Evolutionary conservation across 2,329 filamentous ascomycete genomes (phyloP).

Genomic region (Fusarium pseudocircinatum): DNA sequence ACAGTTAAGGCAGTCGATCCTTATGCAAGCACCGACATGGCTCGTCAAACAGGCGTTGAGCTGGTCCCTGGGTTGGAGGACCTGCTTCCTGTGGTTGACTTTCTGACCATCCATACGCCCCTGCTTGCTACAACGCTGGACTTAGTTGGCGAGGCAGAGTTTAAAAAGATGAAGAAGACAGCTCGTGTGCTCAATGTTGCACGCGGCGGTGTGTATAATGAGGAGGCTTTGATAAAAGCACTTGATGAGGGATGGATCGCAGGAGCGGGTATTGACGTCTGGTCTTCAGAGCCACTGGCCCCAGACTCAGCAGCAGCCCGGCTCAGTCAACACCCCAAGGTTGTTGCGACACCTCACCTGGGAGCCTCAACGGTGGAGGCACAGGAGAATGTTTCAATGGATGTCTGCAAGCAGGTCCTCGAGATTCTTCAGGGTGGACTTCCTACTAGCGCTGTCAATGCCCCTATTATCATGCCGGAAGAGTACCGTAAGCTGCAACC

Average conservation of each 20-base stretch:
- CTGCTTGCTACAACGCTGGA: conserved; percentile 80
- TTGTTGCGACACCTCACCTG: conserved; percentile 81
- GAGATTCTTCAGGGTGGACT: conserved; percentile 77
- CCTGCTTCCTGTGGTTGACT: conserved; percentile 75
- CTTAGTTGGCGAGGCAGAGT: conserved; percentile 73
- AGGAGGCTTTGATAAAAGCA: conserved; percentile 75
- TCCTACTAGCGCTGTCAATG: conserved; percentile 81
- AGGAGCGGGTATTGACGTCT: conserved; percentile 83
- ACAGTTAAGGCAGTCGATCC: conserved; percentile 78
- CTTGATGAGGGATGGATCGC: conserved; percentile 77
- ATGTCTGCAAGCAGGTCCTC: conserved; percentile 83
- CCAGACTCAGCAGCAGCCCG: conserved; percentile 65
- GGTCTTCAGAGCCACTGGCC: conserved; percentile 75
- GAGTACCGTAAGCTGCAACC: conserved; percentile 82
- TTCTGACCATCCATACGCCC: conserved; percentile 84
- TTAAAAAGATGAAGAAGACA: conserved; percentile 76
- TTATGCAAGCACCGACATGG: conserved; percentile 79
- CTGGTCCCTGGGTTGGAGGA: conserved; percentile 65
- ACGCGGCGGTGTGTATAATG: conserved; percentile 82
- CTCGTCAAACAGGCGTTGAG: conserved; percentile 72
- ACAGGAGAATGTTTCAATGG: conserved; percentile 84
- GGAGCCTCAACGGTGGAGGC: conserved; percentile 84
- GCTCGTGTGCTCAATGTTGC: conserved; percentile 83
- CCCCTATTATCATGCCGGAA: conserved; percentile 81
- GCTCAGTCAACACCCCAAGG: conserved; percentile 74